These are phyloP conservation scores for Fusarium sp. DNA, from an alignment of 2,329 filamentous ascomycete species.

Conservation along the genomic window DNA sequence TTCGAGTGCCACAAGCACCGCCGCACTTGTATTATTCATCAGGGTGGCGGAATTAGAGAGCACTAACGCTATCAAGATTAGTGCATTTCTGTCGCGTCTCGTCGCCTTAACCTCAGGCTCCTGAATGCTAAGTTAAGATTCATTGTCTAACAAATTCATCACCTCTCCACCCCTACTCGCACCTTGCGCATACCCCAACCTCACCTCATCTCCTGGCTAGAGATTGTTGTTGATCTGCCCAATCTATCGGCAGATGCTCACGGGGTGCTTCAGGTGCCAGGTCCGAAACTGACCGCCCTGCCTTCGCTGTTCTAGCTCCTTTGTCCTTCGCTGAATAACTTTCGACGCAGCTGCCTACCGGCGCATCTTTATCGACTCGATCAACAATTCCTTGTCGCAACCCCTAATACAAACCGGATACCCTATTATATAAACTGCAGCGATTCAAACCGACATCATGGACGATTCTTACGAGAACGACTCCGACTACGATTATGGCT, in stretches of 20 bases:
- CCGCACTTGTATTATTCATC: conserved; percentile 24
- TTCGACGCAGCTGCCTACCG: conserved; percentile 23
- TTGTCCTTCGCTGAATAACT: conserved; percentile 35
- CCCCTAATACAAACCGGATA: background rate
- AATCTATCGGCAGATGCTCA: conserved; percentile 48
- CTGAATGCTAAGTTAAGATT: conserved; percentile 41
- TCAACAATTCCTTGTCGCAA: conserved; percentile 14
- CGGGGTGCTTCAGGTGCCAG: conserved; percentile 51
- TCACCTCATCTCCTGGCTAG: conserved; percentile 28
- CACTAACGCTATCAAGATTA: conserved; percentile 15
- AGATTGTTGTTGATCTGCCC: conserved; percentile 36
- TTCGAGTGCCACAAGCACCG: background rate
- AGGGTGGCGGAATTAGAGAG: background rate
- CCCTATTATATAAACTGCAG: background rate
- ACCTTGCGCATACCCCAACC: conserved; percentile 36
- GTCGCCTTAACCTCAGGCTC: conserved; percentile 42
- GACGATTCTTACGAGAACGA: conserved; percentile 65
- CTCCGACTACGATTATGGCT: conserved; percentile 76
- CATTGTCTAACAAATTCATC: conserved; percentile 46
- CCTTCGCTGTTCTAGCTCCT: conserved; percentile 40
- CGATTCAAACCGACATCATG: conserved; percentile 53
- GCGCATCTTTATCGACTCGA: conserved; percentile 18
- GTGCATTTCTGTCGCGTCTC: conserved; percentile 37
- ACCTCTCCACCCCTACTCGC: conserved; percentile 33
- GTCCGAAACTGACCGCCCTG: conserved; percentile 50